phyloP scores from a whole-genome alignment of 192 early-diverging fungal genomes.

The Mortierella claussenii region DNA sequence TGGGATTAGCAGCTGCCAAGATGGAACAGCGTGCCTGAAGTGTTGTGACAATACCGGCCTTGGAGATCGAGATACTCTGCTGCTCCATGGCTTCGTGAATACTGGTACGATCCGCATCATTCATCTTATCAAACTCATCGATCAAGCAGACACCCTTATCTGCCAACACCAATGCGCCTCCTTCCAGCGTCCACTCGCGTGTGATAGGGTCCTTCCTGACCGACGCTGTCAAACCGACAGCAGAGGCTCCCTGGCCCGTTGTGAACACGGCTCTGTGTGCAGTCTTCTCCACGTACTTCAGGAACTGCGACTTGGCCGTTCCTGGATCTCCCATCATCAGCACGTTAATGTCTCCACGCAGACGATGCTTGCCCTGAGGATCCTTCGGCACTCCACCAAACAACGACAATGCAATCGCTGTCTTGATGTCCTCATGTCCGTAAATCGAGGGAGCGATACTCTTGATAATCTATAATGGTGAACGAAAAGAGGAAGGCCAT shows the following conservation, averaged over 20 bases:
- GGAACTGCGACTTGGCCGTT: conserved; percentile 88
- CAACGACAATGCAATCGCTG: conserved; percentile 90
- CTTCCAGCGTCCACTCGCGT: conserved; percentile 90
- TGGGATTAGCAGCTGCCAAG: conserved; percentile 85
- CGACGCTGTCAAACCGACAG: conserved; percentile 86
- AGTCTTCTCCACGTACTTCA: conserved; percentile 88
- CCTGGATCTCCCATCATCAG: conserved; percentile 92
- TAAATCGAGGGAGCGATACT: conserved; percentile 99
- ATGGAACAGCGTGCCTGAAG: conserved; percentile 88
- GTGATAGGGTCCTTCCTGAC: conserved; percentile 88
- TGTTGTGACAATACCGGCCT: conserved; percentile 88
- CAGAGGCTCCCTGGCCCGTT: conserved; percentile 87
- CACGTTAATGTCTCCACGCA: conserved; percentile 98
- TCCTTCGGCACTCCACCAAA: conserved; percentile 98
- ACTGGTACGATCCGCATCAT: conserved; percentile 88
- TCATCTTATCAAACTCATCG: conserved; percentile 95
- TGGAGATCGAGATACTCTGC: conserved; percentile 88
- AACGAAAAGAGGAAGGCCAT: not conserved
- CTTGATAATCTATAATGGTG: conserved; percentile 77
- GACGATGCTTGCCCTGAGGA: conserved; percentile 91
- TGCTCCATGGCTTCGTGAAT: conserved; percentile 98
- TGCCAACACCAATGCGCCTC: conserved; percentile 89
- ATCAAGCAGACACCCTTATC: conserved; percentile 89
- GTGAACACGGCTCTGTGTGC: conserved; percentile 88
- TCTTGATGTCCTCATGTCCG: conserved; percentile 98